Evolutionary conservation across 768 basidiomycete genomes (phyloP).

Genomic region (Goffeauzyma gilvescens): DNA sequence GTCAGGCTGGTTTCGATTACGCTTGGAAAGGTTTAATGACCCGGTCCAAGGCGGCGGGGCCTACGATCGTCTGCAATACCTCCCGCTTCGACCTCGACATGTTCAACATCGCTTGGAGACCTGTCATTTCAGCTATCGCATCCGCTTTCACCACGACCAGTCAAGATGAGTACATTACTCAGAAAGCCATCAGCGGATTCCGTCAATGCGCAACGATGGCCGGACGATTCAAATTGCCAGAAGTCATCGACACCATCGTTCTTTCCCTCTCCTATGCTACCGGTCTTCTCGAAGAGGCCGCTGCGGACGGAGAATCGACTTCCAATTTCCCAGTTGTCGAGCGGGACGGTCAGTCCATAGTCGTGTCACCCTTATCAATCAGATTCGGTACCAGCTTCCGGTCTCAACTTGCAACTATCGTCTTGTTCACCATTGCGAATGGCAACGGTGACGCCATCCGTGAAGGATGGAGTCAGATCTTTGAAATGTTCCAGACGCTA

Average conservation of each 20-base stretch:
- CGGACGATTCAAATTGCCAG: conserved; percentile 66
- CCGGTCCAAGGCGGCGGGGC: conserved; percentile 62
- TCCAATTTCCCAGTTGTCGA: conserved; percentile 67
- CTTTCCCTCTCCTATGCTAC: conserved; percentile 82
- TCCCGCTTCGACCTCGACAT: conserved; percentile 69
- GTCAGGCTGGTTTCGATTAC: conserved; percentile 91
- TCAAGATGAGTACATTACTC: conserved; percentile 90
- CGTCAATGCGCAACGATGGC: conserved; percentile 88
- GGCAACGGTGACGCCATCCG: conserved; percentile 83
- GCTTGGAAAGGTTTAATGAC: conserved; percentile 91
- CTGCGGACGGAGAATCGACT: conserved; percentile 40
- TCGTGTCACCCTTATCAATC: conserved; percentile 77
- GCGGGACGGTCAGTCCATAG: conserved; percentile 71
- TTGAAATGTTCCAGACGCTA: conserved; percentile 94
- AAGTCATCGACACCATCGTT: conserved; percentile 94
- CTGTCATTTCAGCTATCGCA: conserved; percentile 79
- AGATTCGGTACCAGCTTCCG: conserved; percentile 89
- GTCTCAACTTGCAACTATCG: conserved; percentile 86
- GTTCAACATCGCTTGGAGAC: conserved; percentile 85
- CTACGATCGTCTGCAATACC: conserved; percentile 57
- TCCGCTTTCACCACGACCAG: conserved; percentile 80
- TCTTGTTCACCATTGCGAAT: conserved; percentile 92
- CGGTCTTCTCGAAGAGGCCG: conserved; percentile 53
- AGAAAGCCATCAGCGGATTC: conserved; percentile 88
- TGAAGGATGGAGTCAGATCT: conserved; percentile 91